Percentiles rank a stretch among this genome's conserved stretches.
phyloP scores from a whole-genome alignment of 108 stramenopile genomes.

The Nitzschia palea region DNA sequence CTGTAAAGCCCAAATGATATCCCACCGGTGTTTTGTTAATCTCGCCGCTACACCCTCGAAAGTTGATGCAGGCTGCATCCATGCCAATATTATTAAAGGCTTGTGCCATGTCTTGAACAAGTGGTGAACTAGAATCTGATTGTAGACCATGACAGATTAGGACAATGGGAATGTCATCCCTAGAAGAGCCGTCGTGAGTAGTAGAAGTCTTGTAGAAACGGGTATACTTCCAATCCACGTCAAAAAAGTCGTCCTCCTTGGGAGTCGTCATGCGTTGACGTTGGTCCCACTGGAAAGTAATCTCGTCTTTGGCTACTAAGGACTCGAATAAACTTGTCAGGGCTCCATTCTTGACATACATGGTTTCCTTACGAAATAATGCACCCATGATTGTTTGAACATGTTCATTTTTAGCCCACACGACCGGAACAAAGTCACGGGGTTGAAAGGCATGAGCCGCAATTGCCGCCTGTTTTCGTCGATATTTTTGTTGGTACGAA shows the following conservation, averaged over 20 bases:
- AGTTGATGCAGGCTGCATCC: slow-evolving; percentile 78
- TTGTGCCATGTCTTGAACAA: slow-evolving; percentile 55
- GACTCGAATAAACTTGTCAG: background rate
- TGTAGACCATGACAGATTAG: slow-evolving; percentile 78
- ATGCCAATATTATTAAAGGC: slow-evolving; percentile 52
- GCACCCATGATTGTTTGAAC: slow-evolving; percentile 65
- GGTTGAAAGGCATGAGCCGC: slow-evolving; percentile 39
- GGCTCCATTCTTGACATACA: slow-evolving; percentile 9
- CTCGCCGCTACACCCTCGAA: slow-evolving; percentile 79
- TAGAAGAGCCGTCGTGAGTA: background rate
- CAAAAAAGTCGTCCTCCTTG: slow-evolving; percentile 76
- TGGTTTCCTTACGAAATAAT: slow-evolving; percentile 38
- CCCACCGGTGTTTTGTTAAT: slow-evolving; percentile 27
- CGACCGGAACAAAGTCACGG: slow-evolving; percentile 32
- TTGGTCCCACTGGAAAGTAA: slow-evolving; percentile 46
- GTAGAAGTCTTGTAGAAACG: too few species aligned
- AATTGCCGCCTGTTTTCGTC: slow-evolving; percentile 2
- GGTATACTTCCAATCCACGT: slow-evolving; percentile 63
- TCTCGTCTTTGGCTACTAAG: background rate
- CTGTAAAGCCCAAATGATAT: slow-evolving; percentile 93
- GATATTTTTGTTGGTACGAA: background rate
- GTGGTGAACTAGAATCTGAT: slow-evolving; percentile 59
- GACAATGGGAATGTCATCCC: slow-evolving; percentile 32
- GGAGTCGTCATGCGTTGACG: slow-evolving; percentile 41
- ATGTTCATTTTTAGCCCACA: slow-evolving; percentile 51